phyloP scores from a whole-genome alignment of 1,284 basidiomycete genomes.

The Melampsora americana region DNA sequence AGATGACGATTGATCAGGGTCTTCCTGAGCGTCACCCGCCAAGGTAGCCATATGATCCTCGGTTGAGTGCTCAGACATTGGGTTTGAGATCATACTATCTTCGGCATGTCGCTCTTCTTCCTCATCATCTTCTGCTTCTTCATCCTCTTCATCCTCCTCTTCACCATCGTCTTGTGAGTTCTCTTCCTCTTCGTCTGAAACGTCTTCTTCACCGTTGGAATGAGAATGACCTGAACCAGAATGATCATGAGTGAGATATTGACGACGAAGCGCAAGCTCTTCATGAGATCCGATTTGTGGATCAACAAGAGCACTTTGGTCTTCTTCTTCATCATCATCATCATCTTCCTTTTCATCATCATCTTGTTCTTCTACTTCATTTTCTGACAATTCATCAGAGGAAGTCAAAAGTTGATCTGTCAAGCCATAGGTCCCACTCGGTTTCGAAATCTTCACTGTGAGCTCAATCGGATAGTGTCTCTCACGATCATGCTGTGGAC shows the following conservation, averaged over 20 bases:
- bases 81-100: neutral
- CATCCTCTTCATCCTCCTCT: neutral
- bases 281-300: neutral
- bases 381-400: conserved; percentile 10
- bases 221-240: neutral
- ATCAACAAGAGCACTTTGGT: neutral
- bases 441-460: conserved; percentile 8
- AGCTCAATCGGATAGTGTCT: conserved; percentile 30
- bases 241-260: conserved; percentile 1
- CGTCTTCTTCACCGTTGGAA: conserved; percentile 7
- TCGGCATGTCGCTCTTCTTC: conserved; percentile 7
- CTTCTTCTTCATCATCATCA: neutral
- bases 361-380: neutral
- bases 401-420: conserved; percentile 5
- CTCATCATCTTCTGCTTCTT: conserved; percentile 8
- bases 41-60: no score
- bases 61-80: no score
- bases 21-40: neutral
- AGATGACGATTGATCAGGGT: neutral
- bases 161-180: neutral
- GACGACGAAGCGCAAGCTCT: neutral
- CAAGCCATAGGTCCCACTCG: conserved; percentile 33
- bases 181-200: conserved; percentile 9
- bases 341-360: conserved; percentile 6
- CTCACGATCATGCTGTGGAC: conserved; percentile 5